Percentiles rank a stretch among this genome's conserved stretches.
Evolutionary conservation across 2,329 filamentous ascomycete genomes (phyloP).

Genomic region (Neodidymelliopsis sp.): DNA sequence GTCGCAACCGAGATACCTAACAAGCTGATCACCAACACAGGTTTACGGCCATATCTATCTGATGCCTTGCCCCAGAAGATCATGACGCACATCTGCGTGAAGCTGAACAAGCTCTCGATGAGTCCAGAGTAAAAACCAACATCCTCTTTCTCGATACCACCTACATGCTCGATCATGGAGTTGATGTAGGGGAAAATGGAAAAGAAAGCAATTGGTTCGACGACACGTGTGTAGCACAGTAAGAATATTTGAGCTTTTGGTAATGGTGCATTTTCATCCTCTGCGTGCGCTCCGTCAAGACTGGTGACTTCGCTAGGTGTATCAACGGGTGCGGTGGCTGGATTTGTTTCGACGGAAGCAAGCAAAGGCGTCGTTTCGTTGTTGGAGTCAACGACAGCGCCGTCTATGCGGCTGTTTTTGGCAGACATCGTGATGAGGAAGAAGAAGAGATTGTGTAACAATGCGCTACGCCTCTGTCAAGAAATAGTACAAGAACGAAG

Average conservation of each 20-base stretch:
- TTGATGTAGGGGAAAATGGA: slow-evolving; percentile 83
- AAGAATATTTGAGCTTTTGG: slow-evolving; percentile 66
- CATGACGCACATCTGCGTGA: slow-evolving; percentile 80
- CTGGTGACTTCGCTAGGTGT: slow-evolving; percentile 1
- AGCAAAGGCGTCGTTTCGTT: slow-evolving; percentile 44
- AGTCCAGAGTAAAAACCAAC: slow-evolving; percentile 82
- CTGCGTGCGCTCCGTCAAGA: slow-evolving; percentile 13
- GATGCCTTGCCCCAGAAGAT: slow-evolving; percentile 73
- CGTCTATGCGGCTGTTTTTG: background rate
- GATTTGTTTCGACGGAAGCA: slow-evolving; percentile 22
- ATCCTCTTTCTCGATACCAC: slow-evolving; percentile 67
- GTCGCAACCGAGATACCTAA: slow-evolving; percentile 68
- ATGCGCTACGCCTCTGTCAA: background rate
- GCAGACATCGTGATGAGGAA: background rate
- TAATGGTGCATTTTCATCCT: slow-evolving; percentile 38
- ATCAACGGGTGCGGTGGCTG: slow-evolving; percentile 23
- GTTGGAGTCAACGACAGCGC: slow-evolving; percentile 1
- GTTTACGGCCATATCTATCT: slow-evolving; percentile 75
- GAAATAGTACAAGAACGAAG: background rate
- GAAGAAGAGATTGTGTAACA: background rate
- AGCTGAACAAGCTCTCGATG: slow-evolving; percentile 74
- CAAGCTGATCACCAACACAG: slow-evolving; percentile 72
- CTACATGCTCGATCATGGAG: slow-evolving; percentile 75
- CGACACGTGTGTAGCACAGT: slow-evolving; percentile 74
- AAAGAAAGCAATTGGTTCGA: slow-evolving; percentile 85